Evolutionary conservation across 805 yeast genomes (phyloP).

Genomic region (Teunomyces cretensis): DNA sequence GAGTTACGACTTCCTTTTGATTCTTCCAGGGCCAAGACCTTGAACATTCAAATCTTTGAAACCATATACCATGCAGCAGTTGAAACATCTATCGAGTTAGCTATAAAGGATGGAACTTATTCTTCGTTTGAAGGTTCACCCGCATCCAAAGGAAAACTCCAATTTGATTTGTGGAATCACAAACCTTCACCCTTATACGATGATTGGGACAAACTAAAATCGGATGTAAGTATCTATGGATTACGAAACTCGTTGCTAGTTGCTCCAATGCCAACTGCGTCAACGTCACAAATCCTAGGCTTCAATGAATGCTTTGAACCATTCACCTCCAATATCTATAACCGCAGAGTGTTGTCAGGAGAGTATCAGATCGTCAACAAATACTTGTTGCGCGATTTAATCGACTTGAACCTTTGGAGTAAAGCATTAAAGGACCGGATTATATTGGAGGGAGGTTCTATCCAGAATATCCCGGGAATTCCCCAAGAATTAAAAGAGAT

Average conservation of each 20-base stretch:
- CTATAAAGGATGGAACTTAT: conserved; percentile 67
- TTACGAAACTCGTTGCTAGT: conserved; percentile 83
- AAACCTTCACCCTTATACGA: conserved; percentile 74
- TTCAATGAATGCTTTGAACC: conserved; percentile 97
- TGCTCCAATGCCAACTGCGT: conserved; percentile 98
- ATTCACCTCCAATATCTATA: conserved; percentile 86
- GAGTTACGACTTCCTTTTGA: conserved; percentile 82
- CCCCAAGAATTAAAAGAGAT: conserved; percentile 73
- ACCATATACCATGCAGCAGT: conserved; percentile 93
- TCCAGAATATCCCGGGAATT: conserved; percentile 69
- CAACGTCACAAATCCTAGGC: conserved; percentile 94
- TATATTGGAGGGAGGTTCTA: conserved; percentile 78
- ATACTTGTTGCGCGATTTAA: conserved; percentile 77
- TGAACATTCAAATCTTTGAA: conserved; percentile 87
- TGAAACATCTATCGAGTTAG: conserved; percentile 83
- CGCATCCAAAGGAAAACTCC: conserved; percentile 79
- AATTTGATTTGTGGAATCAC: conserved; percentile 83
- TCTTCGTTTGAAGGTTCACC: conserved; percentile 82
- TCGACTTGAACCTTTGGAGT: conserved; percentile 81
- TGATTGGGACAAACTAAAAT: conserved; percentile 78
- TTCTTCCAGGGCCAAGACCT: conserved; percentile 68
- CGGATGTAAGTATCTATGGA: conserved; percentile 60
- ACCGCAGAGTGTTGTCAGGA: conserved; percentile 88
- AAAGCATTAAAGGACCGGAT: conserved; percentile 75
- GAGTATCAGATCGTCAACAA: conserved; percentile 92